These are phyloP conservation scores for Heritiera littoralis DNA, from an alignment of 345 rosid genomes.

Conservation along the genomic window DNA sequence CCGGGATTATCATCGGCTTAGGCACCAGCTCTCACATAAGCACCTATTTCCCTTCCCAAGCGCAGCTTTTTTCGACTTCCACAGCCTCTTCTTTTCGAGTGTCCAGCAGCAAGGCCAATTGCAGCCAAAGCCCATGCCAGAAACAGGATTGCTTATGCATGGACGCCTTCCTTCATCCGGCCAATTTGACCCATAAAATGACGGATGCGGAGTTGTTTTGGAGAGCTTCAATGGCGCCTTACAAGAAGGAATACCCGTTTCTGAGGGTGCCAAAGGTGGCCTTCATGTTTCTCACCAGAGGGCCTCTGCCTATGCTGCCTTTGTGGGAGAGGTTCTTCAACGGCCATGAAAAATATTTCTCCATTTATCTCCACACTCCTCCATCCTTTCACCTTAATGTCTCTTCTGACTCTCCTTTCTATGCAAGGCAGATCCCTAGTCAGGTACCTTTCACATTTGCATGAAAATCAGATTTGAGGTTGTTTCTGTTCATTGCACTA, in stretches of 20 bases:
- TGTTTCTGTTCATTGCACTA: neutral
- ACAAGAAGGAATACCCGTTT: constrained; percentile 62
- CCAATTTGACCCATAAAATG: constrained; percentile 58
- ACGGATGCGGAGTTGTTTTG: constrained; percentile 67
- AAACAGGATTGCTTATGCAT: constrained; percentile 49
- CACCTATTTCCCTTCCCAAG: constrained; percentile 55
- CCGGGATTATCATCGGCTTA: constrained; percentile 79
- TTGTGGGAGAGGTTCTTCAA: constrained; percentile 88
- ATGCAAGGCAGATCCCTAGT: constrained; percentile 72
- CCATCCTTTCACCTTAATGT: constrained; percentile 55
- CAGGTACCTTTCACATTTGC: constrained; percentile 43
- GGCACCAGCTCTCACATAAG: constrained; percentile 66
- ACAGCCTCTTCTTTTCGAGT: constrained; percentile 28
- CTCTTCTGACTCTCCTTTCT: constrained; percentile 61
- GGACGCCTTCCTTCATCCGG: constrained; percentile 51
- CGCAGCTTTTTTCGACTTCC: constrained; percentile 41
- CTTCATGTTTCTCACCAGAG: constrained; percentile 89
- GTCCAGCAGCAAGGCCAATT: constrained; percentile 25
- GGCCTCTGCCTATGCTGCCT: constrained; percentile 83
- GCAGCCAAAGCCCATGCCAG: constrained; percentile 38
- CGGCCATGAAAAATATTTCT: constrained; percentile 58
- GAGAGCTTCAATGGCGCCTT: constrained; percentile 86
- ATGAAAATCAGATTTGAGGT: neutral
- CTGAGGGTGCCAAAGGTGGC: constrained; percentile 73
- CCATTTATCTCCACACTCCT: constrained; percentile 69